Evolutionary conservation across 768 basidiomycete species (phyloP).

Genomic region (Trametes cubensis): DNA sequence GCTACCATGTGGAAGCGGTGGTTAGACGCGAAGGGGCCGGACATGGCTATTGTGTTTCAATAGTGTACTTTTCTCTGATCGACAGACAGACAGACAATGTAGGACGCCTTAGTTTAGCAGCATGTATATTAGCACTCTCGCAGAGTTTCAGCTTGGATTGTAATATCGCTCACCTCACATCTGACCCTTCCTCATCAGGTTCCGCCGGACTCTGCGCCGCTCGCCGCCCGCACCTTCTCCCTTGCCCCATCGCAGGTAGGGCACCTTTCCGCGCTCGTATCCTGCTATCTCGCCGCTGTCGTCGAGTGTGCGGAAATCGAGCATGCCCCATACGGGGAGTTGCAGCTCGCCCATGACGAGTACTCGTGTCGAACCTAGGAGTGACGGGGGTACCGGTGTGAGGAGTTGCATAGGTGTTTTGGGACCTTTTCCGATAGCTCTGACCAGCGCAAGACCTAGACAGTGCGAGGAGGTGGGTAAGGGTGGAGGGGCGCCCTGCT

Average conservation of each 20-base stretch:
- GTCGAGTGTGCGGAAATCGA: constrained; percentile 60
- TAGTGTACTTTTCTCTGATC: constrained; percentile 6
- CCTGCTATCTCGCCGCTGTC: constrained; percentile 55
- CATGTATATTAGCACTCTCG: not conserved
- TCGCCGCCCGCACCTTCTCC: constrained; percentile 73
- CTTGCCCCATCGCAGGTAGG: constrained; percentile 82
- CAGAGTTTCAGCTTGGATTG: not conserved
- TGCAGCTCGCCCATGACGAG: constrained; percentile 89
- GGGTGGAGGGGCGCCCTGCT: constrained; percentile 55
- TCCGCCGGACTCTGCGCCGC: constrained; percentile 73
- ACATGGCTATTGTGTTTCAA: constrained; percentile 41
- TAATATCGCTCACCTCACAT: constrained; percentile 40
- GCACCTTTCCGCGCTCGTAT: constrained; percentile 55
- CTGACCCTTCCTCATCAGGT: constrained; percentile 84
- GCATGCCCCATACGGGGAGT: constrained; percentile 83
- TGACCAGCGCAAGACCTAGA: constrained; percentile 77
- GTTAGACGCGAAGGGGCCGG: constrained; percentile 40
- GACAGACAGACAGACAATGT: too few species aligned
- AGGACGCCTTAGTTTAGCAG: not conserved
- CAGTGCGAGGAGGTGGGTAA: constrained; percentile 63
- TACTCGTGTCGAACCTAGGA: constrained; percentile 47
- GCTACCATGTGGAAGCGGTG: constrained; percentile 43
- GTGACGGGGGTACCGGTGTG: constrained; percentile 64
- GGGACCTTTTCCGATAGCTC: constrained; percentile 57
- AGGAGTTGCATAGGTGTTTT: constrained; percentile 66